These are phyloP conservation scores for Ananas comosus DNA, from an alignment of 176 grass and related monocot species.

Conservation along the genomic window DNA sequence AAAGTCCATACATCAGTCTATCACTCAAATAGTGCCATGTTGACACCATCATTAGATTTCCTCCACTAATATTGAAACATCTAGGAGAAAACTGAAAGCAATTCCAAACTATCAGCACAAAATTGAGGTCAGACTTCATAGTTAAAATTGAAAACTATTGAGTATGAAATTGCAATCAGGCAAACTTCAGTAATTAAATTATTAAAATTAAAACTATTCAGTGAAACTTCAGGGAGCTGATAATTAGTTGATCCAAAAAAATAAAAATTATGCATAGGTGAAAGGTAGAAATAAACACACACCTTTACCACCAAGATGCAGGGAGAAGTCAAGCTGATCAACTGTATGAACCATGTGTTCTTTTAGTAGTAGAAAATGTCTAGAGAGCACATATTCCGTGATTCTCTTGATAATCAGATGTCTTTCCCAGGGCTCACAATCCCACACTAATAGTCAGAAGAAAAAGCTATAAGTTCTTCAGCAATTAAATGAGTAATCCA, in stretches of 20 bases:
- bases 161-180: too few species aligned
- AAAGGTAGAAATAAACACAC: background rate
- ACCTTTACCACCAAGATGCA: constrained; percentile 66
- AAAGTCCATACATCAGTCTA: too few species aligned
- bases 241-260: background rate
- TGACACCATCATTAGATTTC: too few species aligned
- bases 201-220: too few species aligned
- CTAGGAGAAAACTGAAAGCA: too few species aligned
- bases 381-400: constrained; percentile 50
- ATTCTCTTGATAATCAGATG: constrained; percentile 83
- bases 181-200: too few species aligned
- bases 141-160: too few species aligned
- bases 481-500: background rate
- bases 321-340: constrained; percentile 92
- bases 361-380: constrained; percentile 49
- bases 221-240: too few species aligned
- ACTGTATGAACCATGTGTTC: constrained; percentile 64
- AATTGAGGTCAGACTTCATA: background rate
- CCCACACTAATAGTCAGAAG: constrained; percentile 60
- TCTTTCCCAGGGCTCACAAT: constrained; percentile 58
- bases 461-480: constrained; percentile 7
- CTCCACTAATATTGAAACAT: too few species aligned
- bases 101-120: background rate
- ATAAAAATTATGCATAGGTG: background rate
- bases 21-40: too few species aligned